Percentiles rank a stretch among this genome's conserved stretches.
Conservation (phyloP, 192 early-diverging fungal species). For the Backusella morwellensis region DNA sequence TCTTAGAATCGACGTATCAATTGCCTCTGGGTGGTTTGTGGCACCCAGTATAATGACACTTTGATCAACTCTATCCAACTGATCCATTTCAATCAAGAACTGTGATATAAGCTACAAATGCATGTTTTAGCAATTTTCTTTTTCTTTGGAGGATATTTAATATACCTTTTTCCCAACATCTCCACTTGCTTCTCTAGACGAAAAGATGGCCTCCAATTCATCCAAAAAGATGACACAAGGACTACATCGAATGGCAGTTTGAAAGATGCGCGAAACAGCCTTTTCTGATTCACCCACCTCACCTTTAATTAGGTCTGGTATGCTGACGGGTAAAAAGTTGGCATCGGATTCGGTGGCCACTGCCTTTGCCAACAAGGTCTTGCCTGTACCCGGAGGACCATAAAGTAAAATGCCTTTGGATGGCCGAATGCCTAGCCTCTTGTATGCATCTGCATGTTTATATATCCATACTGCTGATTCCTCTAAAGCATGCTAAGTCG, state of each 20-base stretch:
- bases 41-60: slow-evolving; percentile 80
- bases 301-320: slow-evolving; percentile 83
- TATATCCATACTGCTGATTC: slow-evolving; percentile 82
- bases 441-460: slow-evolving; percentile 60
- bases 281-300: slow-evolving; percentile 96
- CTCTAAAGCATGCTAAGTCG: slow-evolving; percentile 53
- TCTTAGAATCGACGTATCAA: slow-evolving; percentile 76
- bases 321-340: slow-evolving; percentile 77
- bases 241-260: slow-evolving; percentile 59
- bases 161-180: slow-evolving; percentile 66
- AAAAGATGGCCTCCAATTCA: slow-evolving; percentile 91
- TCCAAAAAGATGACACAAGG: slow-evolving; percentile 92
- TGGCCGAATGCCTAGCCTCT: slow-evolving; percentile 65
- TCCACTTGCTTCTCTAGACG: slow-evolving; percentile 62
- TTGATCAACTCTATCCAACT: slow-evolving; percentile 43
- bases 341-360: slow-evolving; percentile 77
- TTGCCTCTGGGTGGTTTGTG: slow-evolving; percentile 75
- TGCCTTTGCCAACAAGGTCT: slow-evolving; percentile 86
- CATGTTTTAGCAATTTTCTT: neutral
- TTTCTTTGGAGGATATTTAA: neutral
- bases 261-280: slow-evolving; percentile 74
- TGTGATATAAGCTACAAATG: slow-evolving; percentile 63
- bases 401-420: slow-evolving; percentile 82
- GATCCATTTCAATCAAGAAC: slow-evolving; percentile 78
- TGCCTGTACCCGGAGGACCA: slow-evolving; percentile 92